phyloP scores from a whole-genome alignment of 2,329 filamentous ascomycete species.

The Didymella pomorum region DNA sequence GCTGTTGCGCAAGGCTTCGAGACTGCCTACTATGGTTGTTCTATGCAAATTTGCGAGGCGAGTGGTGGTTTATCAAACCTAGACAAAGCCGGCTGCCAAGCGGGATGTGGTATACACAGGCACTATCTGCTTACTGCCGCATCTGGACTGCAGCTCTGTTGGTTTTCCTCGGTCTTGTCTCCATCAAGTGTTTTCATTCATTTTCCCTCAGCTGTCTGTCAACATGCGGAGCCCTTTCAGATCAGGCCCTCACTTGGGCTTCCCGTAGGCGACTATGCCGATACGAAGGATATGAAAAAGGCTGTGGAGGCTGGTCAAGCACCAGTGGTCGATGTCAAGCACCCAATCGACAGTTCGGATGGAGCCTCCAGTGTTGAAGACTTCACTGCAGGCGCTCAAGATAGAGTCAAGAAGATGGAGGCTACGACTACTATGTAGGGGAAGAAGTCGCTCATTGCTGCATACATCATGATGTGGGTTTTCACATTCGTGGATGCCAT shows the following conservation, averaged over 20 bases:
- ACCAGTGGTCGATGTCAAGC: constrained; percentile 16
- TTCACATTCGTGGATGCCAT: constrained; percentile 50
- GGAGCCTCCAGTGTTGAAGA: constrained; percentile 6
- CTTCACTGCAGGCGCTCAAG: constrained; percentile 32
- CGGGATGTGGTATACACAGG: constrained; percentile 7
- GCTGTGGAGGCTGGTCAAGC: constrained; percentile 20
- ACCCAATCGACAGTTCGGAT: constrained; percentile 19
- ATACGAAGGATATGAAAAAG: constrained; percentile 19
- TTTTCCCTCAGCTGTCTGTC: not conserved
- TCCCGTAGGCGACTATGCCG: constrained; percentile 7
- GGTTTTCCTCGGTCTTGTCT: not conserved
- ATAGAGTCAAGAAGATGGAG: constrained; percentile 53
- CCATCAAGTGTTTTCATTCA: not conserved
- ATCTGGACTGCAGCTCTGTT: not conserved
- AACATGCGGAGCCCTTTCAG: constrained; percentile 15
- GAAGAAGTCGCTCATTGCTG: constrained; percentile 47
- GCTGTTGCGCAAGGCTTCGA: constrained; percentile 7
- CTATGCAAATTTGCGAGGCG: constrained; percentile 9
- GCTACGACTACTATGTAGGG: constrained; percentile 54
- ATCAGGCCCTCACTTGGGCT: constrained; percentile 4
- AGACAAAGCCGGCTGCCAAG: constrained; percentile 7
- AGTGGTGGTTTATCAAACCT: not conserved
- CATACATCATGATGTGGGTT: constrained; percentile 44
- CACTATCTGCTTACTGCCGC: not conserved
- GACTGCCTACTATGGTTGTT: not conserved